Evolutionary conservation across 129 eudicot species (phyloP), one percentile per base, ranked within the genome.

Genomic region (Lonicera japonica): DNA sequence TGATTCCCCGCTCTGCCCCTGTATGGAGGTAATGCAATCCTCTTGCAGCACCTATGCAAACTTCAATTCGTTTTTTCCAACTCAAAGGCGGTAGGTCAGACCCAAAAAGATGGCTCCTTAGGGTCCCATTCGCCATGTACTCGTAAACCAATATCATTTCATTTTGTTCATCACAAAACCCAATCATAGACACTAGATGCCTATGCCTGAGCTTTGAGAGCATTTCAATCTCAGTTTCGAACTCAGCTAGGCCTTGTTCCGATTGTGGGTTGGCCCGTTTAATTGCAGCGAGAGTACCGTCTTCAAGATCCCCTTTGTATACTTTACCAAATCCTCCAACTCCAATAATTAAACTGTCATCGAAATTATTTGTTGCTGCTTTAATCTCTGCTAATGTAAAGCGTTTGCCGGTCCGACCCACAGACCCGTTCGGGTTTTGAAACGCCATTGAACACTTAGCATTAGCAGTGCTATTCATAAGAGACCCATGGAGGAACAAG

Each of bases 1-100:
- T 88, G 60, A 84, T 84, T 48, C 86, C 86, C 5, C 75, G 69
- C 23, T 78, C 74, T 9, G 89, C 88, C 11, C 96, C 96, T 16
- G 96, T 88, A 51, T 88, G 96, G 25, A 88, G 92, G 58, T 88
- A 88, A 60, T 88, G 96, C 47, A 88, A 78, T 40, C 96, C 96
- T 17, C 89, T 54, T 16, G 96, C 96, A 0, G 96, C 83, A 17
- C 96, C 96, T 17, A 88, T 84, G 72, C 88, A 88, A 13, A 69
- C 70, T 68, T 84, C 92, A 18, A 88, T 60, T 1, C 96, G 63
- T 63, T 84, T 77, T 77, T 79, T 88, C 92, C 92, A 88, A 9
- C 76, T 65, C 29, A 88, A 60, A 0, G 88, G 79, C 0, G 86
- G 92, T 38, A 73, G 71, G 58, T 76, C 77, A 5, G 76, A 70